These are phyloP conservation scores for Apiospora rasikravindrae DNA, from an alignment of 2,329 filamentous ascomycete species.

Conservation along the genomic window DNA sequence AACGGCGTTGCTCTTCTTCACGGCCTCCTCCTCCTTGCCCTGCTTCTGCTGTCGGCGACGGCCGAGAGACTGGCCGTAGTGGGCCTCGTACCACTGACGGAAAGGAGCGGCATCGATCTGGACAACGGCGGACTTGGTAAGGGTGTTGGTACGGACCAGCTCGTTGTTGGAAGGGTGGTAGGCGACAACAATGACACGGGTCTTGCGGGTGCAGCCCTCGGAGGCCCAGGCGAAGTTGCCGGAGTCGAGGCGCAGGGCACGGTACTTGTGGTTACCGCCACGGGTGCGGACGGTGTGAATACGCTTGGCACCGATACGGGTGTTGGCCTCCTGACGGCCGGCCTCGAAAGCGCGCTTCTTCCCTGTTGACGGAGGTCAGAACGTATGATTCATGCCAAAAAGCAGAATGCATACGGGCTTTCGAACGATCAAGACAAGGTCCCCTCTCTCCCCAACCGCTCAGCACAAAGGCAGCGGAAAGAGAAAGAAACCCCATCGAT, in stretches of 20 bases:
- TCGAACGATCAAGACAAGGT: constrained; percentile 45
- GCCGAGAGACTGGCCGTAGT: constrained; percentile 92
- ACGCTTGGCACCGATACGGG: constrained; percentile 96
- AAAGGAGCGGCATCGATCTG: constrained; percentile 99
- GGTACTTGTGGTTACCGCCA: constrained; percentile 99
- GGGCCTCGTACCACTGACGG: constrained; percentile 99
- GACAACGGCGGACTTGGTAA: constrained; percentile 98
- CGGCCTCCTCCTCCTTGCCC: constrained; percentile 69
- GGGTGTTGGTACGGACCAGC: constrained; percentile 99
- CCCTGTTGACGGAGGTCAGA: constrained; percentile 77
- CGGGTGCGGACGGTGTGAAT: constrained; percentile 96
- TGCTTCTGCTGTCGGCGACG: constrained; percentile 89
- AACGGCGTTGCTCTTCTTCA: constrained; percentile 94
- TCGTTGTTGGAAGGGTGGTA: constrained; percentile 99
- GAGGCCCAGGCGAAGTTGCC: constrained; percentile 99
- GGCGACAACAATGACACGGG: constrained; percentile 96
- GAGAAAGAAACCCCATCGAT: constrained; percentile 14
- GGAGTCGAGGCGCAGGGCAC: constrained; percentile 95
- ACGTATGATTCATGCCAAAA: constrained; percentile 60
- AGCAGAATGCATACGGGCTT: constrained; percentile 66
- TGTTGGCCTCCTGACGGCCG: constrained; percentile 99
- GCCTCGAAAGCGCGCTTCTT: constrained; percentile 99
- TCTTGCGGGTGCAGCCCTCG: constrained; percentile 98
- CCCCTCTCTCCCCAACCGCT: not conserved
- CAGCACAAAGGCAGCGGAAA: not conserved